phyloP scores from a whole-genome alignment of 208 protist species.

The Crithidia sp. region DNA sequence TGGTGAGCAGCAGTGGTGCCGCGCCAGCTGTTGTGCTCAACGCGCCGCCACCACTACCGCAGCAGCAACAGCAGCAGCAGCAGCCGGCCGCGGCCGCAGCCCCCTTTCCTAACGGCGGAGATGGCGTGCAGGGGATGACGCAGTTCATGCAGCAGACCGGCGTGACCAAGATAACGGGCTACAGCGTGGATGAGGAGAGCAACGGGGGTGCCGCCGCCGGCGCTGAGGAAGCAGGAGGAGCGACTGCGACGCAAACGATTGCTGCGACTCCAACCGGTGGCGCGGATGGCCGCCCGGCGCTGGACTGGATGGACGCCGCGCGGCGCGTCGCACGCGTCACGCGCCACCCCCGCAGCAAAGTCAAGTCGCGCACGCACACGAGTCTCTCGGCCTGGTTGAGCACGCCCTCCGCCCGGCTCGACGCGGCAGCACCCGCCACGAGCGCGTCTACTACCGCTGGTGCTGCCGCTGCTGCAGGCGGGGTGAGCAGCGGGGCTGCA shows the following conservation, averaged over 20 bases:
- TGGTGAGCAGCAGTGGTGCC: background rate
- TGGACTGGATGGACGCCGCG: constrained; percentile 68
- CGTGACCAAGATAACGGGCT: constrained; percentile 50
- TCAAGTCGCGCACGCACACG: constrained; percentile 49
- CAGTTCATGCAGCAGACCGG: constrained; percentile 56
- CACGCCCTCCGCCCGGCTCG: constrained; percentile 49
- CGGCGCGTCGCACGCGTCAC: constrained; percentile 62
- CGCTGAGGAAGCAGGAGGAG: background rate
- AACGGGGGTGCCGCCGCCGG: background rate
- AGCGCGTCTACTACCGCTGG: too few species aligned
- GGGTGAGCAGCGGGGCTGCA: too few species aligned
- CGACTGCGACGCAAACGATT: background rate
- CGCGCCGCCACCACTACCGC: background rate
- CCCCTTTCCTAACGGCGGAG: background rate
- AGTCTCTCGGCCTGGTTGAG: constrained; percentile 83
- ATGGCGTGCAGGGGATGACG: constrained; percentile 21
- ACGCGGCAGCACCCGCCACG: constrained; percentile 3
- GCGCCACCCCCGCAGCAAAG: constrained; percentile 45
- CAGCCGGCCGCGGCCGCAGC: background rate
- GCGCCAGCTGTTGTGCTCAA: constrained; percentile 22
- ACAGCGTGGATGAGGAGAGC: constrained; percentile 38
- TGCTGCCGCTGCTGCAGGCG: too few species aligned
- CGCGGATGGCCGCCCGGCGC: constrained; percentile 1
- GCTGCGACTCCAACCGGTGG: background rate
- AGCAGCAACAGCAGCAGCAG: constrained; percentile 10